Evolutionary conservation across 495 filamentous ascomycete species (phyloP).

Genomic region (Astrocystis sublimbata): DNA sequence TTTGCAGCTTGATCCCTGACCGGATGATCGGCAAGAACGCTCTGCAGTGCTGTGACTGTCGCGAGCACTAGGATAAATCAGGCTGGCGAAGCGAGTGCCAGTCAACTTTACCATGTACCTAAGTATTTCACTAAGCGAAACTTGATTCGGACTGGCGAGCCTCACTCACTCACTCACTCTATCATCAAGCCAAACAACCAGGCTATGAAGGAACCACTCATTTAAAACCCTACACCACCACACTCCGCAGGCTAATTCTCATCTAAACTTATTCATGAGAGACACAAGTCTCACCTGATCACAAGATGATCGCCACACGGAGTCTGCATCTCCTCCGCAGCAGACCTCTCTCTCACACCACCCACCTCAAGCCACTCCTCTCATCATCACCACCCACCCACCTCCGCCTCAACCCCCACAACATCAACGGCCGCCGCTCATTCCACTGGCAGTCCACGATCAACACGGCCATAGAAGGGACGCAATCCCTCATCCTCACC

Average conservation of each 20-base stretch:
- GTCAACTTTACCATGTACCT: too few species aligned
- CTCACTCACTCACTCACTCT: neutral
- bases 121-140: too few species aligned
- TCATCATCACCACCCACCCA: slow-evolving; percentile 1
- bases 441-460: slow-evolving; percentile 17
- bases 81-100: too few species aligned
- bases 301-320: slow-evolving; percentile 9
- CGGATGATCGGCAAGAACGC: neutral
- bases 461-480: slow-evolving; percentile 41
- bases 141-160: too few species aligned
- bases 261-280: neutral
- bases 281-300: neutral
- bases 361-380: neutral
- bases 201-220: neutral
- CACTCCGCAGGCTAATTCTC: neutral
- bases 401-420: neutral
- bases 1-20: neutral
- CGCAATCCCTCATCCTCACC: slow-evolving; percentile 58
- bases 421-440: neutral
- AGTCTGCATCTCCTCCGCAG: neutral
- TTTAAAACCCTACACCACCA: neutral
- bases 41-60: neutral
- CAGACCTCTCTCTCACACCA: neutral
- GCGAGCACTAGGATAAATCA: neutral
- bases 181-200: neutral